These are phyloP conservation scores for Jasminum sambac DNA, from an alignment of 257 asterid genomes.

Conservation along the genomic window DNA sequence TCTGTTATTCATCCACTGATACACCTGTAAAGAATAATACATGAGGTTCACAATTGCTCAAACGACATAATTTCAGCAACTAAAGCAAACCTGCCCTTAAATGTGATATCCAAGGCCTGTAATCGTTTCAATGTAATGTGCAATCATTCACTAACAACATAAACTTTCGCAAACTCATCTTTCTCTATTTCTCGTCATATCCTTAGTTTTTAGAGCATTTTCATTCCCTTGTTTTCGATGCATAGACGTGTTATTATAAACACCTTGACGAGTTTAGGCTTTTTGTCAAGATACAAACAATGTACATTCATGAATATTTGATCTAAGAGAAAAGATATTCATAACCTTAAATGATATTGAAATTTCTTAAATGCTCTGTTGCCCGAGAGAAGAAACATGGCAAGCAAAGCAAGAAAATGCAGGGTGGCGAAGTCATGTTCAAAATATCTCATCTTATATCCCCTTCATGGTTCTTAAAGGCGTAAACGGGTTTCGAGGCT, in stretches of 20 bases:
- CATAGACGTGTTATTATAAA: too few relatives aligned
- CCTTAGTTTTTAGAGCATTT: not conserved
- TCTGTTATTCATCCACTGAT: conserved; percentile 86
- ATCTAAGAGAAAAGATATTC: not conserved
- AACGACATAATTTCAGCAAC: too few relatives aligned
- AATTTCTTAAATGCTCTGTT: not conserved
- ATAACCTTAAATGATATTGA: not conserved
- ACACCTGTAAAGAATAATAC: conserved; percentile 50
- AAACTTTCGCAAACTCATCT: not conserved
- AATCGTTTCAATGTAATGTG: not conserved
- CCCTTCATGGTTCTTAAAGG: too few relatives aligned
- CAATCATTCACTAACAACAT: not conserved
- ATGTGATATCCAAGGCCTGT: not conserved
- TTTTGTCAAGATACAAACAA: not conserved
- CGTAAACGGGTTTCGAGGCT: too few relatives aligned
- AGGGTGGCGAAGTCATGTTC: not conserved
- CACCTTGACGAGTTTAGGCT: not conserved
- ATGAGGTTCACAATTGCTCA: conserved; percentile 8
- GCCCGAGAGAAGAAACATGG: not conserved
- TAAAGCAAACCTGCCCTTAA: not conserved
- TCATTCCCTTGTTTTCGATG: not conserved
- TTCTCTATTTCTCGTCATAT: not conserved
- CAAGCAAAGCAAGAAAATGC: not conserved
- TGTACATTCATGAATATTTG: not conserved
- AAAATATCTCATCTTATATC: not conserved